Percentiles rank a stretch among this genome's conserved stretches.
phyloP scores from a whole-genome alignment of 164 flowering plant species.

The Taxillus chinensis region DNA sequence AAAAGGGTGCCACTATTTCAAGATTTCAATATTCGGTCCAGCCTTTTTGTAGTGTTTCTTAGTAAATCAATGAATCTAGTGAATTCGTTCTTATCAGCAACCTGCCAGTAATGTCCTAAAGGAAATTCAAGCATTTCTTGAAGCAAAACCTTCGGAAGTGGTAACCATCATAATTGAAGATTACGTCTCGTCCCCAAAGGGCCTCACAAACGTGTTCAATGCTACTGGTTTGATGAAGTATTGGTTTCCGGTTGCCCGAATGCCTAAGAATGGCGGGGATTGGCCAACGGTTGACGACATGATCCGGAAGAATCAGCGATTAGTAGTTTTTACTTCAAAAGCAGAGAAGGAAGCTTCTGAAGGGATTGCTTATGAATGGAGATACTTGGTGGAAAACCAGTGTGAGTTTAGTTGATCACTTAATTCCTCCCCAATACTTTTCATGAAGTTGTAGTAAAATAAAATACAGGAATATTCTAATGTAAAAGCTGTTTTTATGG shows the following conservation, averaged over 20 bases:
- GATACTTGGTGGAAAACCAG: slow-evolving; percentile 79
- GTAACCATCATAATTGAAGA: slow-evolving; percentile 75
- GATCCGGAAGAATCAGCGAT: slow-evolving; percentile 62
- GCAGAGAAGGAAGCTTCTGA: slow-evolving; percentile 78
- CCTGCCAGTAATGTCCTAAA: slow-evolving; percentile 61
- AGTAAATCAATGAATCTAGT: background rate
- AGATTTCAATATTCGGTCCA: background rate
- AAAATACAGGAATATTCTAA: too few relatives aligned
- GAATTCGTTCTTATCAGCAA: slow-evolving; percentile 37
- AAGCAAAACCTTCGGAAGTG: slow-evolving; percentile 52
- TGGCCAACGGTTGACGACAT: slow-evolving; percentile 90
- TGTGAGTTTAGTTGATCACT: slow-evolving; percentile 38
- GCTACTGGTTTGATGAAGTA: slow-evolving; percentile 73
- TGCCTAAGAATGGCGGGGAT: slow-evolving; percentile 76
- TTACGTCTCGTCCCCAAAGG: slow-evolving; percentile 65
- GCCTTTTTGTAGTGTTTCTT: background rate
- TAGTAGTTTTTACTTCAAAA: slow-evolving; percentile 83
- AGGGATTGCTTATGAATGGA: slow-evolving; percentile 88
- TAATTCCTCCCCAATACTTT: background rate
- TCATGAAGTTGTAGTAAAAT: too few relatives aligned
- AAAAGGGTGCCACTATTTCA: background rate
- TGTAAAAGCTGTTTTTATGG: background rate
- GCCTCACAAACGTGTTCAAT: slow-evolving; percentile 64
- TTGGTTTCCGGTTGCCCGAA: slow-evolving; percentile 78
- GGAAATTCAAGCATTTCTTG: slow-evolving; percentile 56